phyloP scores from a whole-genome alignment of 768 basidiomycete species.

The Panaeolus cyanescens region DNA sequence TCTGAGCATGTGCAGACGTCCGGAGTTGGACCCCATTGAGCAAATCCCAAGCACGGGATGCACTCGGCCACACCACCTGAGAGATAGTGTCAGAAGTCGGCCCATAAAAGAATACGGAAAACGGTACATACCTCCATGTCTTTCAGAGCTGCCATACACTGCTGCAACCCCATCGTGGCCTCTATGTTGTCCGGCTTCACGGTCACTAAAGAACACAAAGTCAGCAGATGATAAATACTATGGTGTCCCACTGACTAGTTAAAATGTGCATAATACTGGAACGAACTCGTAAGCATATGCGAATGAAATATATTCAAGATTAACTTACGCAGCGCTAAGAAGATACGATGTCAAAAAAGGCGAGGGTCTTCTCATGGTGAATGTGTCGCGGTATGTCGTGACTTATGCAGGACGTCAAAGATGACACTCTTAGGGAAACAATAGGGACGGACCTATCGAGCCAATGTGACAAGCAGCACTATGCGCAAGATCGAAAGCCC shows the following conservation, averaged over 20 bases:
- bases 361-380: slow-evolving; percentile 59
- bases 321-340: slow-evolving; percentile 68
- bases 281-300: slow-evolving; percentile 14
- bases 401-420: slow-evolving; percentile 36
- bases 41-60: slow-evolving; percentile 64
- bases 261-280: slow-evolving; percentile 78
- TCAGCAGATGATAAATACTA: background rate
- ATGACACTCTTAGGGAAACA: background rate
- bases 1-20: slow-evolving; percentile 26
- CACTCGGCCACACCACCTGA: slow-evolving; percentile 73
- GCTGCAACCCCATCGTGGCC: slow-evolving; percentile 64
- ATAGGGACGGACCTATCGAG: slow-evolving; percentile 51
- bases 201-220: slow-evolving; percentile 52
- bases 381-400: slow-evolving; percentile 59
- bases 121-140: slow-evolving; percentile 60
- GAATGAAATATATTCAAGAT: slow-evolving; percentile 7
- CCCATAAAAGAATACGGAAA: slow-evolving; percentile 3
- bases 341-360: slow-evolving; percentile 72
- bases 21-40: slow-evolving; percentile 67
- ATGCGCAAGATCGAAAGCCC: slow-evolving; percentile 77
- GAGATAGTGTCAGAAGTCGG: slow-evolving; percentile 12
- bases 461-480: slow-evolving; percentile 73
- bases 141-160: slow-evolving; percentile 62
- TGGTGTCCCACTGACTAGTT: slow-evolving; percentile 62
- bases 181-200: slow-evolving; percentile 72